These are phyloP conservation scores for Stenocarpella maydis DNA, from an alignment of 2,329 filamentous ascomycete species.

Conservation along the genomic window DNA sequence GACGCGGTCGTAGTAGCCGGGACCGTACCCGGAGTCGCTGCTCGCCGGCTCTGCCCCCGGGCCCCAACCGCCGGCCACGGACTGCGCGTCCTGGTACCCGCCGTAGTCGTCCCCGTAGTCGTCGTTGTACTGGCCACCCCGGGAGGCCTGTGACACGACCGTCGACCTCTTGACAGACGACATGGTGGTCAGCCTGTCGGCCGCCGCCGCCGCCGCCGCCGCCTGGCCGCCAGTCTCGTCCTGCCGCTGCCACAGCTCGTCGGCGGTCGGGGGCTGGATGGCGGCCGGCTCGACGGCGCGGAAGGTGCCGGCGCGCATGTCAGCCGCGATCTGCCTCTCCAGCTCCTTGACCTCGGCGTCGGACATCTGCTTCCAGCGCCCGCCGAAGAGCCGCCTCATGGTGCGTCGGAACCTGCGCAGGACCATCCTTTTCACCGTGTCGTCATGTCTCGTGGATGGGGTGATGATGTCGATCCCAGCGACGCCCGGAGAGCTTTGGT, in stretches of 20 bases:
- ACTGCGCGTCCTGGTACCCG: conserved; percentile 22
- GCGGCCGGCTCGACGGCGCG: neutral
- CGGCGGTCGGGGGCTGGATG: conserved; percentile 6
- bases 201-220: neutral
- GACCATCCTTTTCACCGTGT: conserved; percentile 22
- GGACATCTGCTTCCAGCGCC: conserved; percentile 27
- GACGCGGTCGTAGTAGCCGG: conserved; percentile 21
- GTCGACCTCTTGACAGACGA: conserved; percentile 16
- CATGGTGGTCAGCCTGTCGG: conserved; percentile 9
- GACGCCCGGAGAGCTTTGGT: conserved; percentile 11
- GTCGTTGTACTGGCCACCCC: conserved; percentile 17
- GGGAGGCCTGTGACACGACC: neutral
- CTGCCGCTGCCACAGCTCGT: conserved; percentile 22
- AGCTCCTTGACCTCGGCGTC: conserved; percentile 19
- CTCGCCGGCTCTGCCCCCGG: neutral
- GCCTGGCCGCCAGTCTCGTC: neutral
- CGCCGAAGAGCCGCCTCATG: conserved; percentile 27
- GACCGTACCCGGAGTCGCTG: conserved; percentile 26
- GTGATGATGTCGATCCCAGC: conserved; percentile 3
- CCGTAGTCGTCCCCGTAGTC: conserved; percentile 30
- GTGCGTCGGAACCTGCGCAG: conserved; percentile 23
- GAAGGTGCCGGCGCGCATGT: conserved; percentile 19
- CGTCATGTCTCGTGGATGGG: conserved; percentile 21
- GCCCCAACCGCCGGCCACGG: neutral
- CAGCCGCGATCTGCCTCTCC: conserved; percentile 11